A percentile compares a stretch with the other conserved stretches of the same genome.
Evolutionary conservation across 257 asterid species (phyloP).

Genomic region (Jaltomata sinuosa): DNA sequence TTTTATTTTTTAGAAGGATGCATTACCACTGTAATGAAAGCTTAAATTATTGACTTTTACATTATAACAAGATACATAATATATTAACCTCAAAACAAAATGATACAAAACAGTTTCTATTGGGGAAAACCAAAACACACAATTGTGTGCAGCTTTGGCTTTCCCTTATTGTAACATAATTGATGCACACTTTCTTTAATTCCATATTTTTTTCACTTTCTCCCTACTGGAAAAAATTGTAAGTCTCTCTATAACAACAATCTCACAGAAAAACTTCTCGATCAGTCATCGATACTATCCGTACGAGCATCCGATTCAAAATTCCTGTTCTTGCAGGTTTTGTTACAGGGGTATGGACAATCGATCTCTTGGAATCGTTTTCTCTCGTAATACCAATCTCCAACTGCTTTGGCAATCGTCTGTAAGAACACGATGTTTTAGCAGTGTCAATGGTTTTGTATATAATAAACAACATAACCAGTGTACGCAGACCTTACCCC

Average conservation of each 20-base stretch:
- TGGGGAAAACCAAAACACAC: background rate
- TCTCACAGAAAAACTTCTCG: background rate
- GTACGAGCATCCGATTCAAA: slow-evolving; percentile 34
- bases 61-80: background rate
- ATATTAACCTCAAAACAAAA: background rate
- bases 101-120: background rate
- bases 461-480: background rate
- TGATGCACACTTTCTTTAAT: background rate
- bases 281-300: background rate
- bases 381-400: slow-evolving; percentile 84
- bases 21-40: background rate
- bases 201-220: background rate
- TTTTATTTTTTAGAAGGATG: no score
- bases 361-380: slow-evolving; percentile 63
- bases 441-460: background rate
- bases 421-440: slow-evolving; percentile 11
- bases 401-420: slow-evolving; percentile 81
- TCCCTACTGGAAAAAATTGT: background rate
- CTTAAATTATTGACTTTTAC: background rate
- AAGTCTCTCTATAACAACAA: background rate
- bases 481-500: background rate
- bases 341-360: slow-evolving; percentile 86
- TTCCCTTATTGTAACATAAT: background rate
- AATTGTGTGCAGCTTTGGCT: background rate
- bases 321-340: slow-evolving; percentile 70